Evolutionary conservation across 257 asterid species (phyloP), one percentile per base, ranked within the genome.

Genomic region (Eucommia ulmoides): DNA sequence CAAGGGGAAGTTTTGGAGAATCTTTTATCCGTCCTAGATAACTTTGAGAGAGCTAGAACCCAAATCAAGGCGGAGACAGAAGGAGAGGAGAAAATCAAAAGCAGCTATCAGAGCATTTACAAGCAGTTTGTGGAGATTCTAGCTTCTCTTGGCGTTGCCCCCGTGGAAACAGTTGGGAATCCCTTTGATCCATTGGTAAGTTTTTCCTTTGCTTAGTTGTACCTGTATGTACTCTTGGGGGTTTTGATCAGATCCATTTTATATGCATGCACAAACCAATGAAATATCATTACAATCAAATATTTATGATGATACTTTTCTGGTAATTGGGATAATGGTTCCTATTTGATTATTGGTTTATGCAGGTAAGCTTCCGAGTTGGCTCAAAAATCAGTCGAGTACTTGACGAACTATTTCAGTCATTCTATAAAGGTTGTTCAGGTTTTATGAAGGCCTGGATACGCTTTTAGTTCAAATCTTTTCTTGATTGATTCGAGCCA

Each of bases 111-210:
- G 50, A 74, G 83, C 74, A 85, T 82, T 60, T 77, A 74, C 60
- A 79, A 85, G 69, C 94, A 85, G 74, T 77, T 82, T 65, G 72
- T 63, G 68, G 96, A 85, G 72, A 75, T 82, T 68, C 59, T 79
- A 33, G 85, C 70, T 35, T 79, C 92, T 51, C 78, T 85, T 61
- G 82, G 85, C 25, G 92, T 71, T 60, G 76, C 55, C 25, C 71
- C 84, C 25, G 82, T 82, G 60, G 88, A 77, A 63, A 73, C 86
- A 0, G 74, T 67, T 29, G 92, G 88, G 48, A 76, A 71, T 54
- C 80, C 82, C 24, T 85, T 80, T 59, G 92, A 85, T 72, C 83
- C 96, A 38, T 68, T 71, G 88, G 94, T 82, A 66, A 63, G 84
- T 55, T 47, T 45, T n/a, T n/a, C n/a, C n/a, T n/a, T n/a, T n/a